Evolutionary conservation across 176 grass and related monocot species (phyloP).

Genomic region (Zea luxurians): DNA sequence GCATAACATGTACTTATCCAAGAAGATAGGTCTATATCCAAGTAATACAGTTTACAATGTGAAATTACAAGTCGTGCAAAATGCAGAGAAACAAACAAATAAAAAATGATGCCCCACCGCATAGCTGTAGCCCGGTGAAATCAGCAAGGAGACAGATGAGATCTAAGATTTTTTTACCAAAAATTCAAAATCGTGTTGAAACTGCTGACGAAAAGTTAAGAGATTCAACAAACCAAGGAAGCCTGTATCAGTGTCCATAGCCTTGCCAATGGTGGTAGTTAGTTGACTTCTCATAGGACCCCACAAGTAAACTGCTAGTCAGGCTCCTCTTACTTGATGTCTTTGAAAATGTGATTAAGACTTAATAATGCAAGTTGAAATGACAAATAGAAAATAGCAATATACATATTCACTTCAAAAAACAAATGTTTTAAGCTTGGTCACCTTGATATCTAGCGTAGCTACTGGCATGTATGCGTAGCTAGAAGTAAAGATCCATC

Average conservation of each 20-base stretch:
- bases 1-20: neutral
- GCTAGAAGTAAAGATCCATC: too few species aligned
- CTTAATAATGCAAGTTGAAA: too few species aligned
- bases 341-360: neutral
- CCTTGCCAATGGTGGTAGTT: neutral
- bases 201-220: neutral
- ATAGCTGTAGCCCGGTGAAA: neutral
- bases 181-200: neutral
- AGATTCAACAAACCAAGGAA: neutral
- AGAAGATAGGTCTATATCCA: neutral
- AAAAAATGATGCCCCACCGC: neutral
- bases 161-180: neutral
- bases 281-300: neutral
- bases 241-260: neutral
- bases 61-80: neutral
- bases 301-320: neutral
- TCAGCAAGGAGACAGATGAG: neutral
- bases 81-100: neutral
- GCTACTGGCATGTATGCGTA: too few species aligned
- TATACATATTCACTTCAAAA: neutral
- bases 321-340: neutral
- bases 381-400: neutral
- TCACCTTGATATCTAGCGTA: neutral
- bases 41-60: neutral
- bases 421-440: neutral